Base-by-base conservation (phyloP, 495 filamentous ascomycete genomes). In the Penicillium nucicola region DNA sequence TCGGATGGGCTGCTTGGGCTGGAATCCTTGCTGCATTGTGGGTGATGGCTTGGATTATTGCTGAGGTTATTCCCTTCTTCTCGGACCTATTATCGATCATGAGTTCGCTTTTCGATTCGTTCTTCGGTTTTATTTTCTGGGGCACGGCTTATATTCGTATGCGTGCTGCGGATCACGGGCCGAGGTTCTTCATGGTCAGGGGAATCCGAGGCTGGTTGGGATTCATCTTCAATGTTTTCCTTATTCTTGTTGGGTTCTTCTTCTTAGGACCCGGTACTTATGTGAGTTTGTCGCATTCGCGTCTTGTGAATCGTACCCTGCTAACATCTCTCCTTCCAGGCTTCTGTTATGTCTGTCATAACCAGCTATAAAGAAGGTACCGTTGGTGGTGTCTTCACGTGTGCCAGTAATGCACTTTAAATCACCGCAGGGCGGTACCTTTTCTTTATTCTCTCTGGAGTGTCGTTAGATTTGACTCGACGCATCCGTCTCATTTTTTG, bases 111-210 rank as follows among this genome's bases (percentile, higher is more conserved):
- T 95, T 95, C 58, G 90, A 95, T 66, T 90, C 86, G 19, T 95
- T 93, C 73, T 95, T 95, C 52, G 90, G 90, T 14, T 95, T 92
- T 71, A 92, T 95, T 59, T 95, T 93, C 77, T 95, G 90, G 90
- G 90, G 89, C 23, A 80, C 88, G 4, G 90, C 90, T 1, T 95
- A 93, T 62, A 77, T 93, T 53, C 82, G 88, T 25, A 91, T 95
- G 90, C 76, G 89, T 13, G 64, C 69, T 35, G 84, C 77, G 0
- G 88, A 92, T 48, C 76, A 86, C 52, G 81, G 84, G 3, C 71
- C 81, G 3, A 66, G 68, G 1, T 85, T 87, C 45, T 77, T 81
- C 20, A 82, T 74, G 58, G 69, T 75, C 0, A 72, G 81, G 32
- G 83, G 82, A 19, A 52, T 84, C 25, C 77, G 80, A 6, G 86